Conservation (phyloP, 176 grass and related monocot genomes). For the Triticum monococcum region DNA sequence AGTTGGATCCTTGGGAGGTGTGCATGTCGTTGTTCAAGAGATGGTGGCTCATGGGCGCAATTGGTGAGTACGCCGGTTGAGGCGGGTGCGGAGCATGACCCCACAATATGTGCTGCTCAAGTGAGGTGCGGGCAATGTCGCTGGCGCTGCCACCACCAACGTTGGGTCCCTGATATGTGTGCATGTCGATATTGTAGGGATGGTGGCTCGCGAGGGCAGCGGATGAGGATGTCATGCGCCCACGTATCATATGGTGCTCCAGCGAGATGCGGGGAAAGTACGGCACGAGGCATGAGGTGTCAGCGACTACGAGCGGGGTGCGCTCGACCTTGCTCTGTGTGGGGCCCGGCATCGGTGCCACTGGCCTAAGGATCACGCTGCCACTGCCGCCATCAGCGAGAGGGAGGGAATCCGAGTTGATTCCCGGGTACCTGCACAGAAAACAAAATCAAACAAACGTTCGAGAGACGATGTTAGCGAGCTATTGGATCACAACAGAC, state of each 20-base stretch:
- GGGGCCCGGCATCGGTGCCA: background rate
- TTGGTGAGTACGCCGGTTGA: background rate
- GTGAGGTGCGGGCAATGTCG: background rate
- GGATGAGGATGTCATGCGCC: background rate
- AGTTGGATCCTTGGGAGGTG: background rate
- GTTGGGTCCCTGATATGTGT: background rate
- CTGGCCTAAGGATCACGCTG: constrained; percentile 18
- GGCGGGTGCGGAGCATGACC: background rate
- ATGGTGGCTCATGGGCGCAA: background rate
- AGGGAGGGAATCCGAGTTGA: constrained; percentile 46
- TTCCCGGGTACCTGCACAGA: constrained; percentile 58
- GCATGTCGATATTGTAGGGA: background rate
- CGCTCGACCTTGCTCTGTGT: constrained; percentile 43
- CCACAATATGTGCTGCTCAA: background rate
- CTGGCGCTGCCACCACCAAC: background rate
- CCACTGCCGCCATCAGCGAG: constrained; percentile 29
- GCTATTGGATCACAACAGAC: no score
- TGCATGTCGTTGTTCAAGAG: background rate
- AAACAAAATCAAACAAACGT: constrained; percentile 22
- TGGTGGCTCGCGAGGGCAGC: background rate
- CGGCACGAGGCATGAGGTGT: constrained; percentile 17
- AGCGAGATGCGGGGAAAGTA: constrained; percentile 18
- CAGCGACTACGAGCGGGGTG: background rate
- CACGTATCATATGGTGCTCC: background rate
- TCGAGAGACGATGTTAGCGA: no score